Conservation (phyloP, 148 eudicot genomes). For the Fagopyrum homotropicum region DNA sequence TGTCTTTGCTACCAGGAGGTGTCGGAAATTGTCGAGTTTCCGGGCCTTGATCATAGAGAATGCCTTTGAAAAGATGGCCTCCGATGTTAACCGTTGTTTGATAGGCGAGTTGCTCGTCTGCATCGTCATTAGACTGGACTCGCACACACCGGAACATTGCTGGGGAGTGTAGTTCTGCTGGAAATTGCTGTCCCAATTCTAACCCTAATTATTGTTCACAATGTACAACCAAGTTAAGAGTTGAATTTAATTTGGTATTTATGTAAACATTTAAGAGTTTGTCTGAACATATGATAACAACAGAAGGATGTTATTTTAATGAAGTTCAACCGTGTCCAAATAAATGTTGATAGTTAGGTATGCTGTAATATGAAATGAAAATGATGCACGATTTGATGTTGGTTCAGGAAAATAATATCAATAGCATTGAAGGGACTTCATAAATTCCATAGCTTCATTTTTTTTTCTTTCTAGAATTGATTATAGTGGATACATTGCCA, state of each 20-base stretch:
- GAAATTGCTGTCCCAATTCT: constrained; percentile 54
- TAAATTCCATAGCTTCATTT: no score
- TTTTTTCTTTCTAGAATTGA: no score
- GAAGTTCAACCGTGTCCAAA: not conserved
- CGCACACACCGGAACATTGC: constrained; percentile 79
- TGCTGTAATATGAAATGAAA: not conserved
- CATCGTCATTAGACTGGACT: constrained; percentile 64
- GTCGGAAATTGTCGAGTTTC: constrained; percentile 15
- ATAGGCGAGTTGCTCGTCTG: constrained; percentile 71
- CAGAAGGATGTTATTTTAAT: not conserved
- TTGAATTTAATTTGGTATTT: not conserved
- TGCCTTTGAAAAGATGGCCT: constrained; percentile 91
- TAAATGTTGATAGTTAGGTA: not conserved
- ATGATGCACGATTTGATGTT: not conserved
- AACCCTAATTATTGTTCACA: constrained; percentile 36
- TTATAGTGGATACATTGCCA: no score
- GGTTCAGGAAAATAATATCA: not conserved
- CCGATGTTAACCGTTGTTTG: constrained; percentile 87
- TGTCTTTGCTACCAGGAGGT: constrained; percentile 14
- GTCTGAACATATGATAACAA: not conserved
- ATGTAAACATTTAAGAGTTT: not conserved
- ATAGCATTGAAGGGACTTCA: no score
- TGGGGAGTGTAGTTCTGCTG: constrained; percentile 61
- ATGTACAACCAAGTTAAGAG: not conserved
- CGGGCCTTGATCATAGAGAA: constrained; percentile 83